Evolutionary conservation across 2,329 filamentous ascomycete genomes (phyloP).

Genomic region (Fusarium aywerte): DNA sequence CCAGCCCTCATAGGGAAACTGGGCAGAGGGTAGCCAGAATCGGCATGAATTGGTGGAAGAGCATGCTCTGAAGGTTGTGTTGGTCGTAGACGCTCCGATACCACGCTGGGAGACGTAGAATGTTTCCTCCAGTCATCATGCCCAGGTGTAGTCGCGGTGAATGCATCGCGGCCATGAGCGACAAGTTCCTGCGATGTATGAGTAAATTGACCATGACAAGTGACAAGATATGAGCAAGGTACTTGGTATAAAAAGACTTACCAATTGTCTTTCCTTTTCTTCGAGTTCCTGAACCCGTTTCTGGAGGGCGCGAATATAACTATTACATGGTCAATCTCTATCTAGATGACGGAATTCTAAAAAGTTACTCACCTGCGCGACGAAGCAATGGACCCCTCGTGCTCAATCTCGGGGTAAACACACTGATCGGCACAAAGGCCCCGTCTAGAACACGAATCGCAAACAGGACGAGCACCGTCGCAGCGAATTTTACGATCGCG

Average conservation of each 20-base stretch:
- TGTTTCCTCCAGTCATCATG: slow-evolving; percentile 42
- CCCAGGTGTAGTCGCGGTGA: slow-evolving; percentile 32
- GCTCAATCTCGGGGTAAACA: slow-evolving; percentile 46
- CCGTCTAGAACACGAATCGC: slow-evolving; percentile 43
- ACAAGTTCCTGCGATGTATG: slow-evolving; percentile 29
- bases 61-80: slow-evolving; percentile 31
- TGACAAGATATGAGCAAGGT: not conserved
- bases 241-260: slow-evolving; percentile 25
- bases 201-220: not conserved
- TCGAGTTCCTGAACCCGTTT: slow-evolving; percentile 46
- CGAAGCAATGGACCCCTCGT: slow-evolving; percentile 46
- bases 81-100: slow-evolving; percentile 32
- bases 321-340: slow-evolving; percentile 15
- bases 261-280: slow-evolving; percentile 42
- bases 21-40: slow-evolving; percentile 29
- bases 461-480: slow-evolving; percentile 44
- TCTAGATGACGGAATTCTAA: not conserved
- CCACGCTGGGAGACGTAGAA: slow-evolving; percentile 32
- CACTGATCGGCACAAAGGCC: slow-evolving; percentile 43
- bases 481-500: slow-evolving; percentile 48
- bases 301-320: slow-evolving; percentile 45
- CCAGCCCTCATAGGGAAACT: slow-evolving; percentile 26
- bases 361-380: slow-evolving; percentile 41
- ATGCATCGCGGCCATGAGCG: slow-evolving; percentile 26
- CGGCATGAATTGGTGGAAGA: slow-evolving; percentile 39